phyloP scores from a whole-genome alignment of 306 rosid species.

The Ochetophila trinervis region DNA sequence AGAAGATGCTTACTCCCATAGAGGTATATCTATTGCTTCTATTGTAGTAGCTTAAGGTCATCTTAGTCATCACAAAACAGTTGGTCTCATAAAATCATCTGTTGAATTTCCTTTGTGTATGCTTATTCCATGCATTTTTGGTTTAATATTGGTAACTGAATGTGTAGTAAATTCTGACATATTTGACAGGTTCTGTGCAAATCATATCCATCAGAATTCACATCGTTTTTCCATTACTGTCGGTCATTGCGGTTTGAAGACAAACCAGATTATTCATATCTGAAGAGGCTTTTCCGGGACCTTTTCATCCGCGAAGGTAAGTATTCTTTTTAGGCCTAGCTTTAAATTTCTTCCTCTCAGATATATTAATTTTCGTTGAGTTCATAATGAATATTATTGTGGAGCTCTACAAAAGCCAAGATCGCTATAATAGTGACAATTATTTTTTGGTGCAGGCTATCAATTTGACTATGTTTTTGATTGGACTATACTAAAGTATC shows the following conservation, averaged over 20 bases:
- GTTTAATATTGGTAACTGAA: neutral
- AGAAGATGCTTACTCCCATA: conserved; percentile 92
- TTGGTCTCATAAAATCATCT: neutral
- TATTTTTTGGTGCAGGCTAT: conserved; percentile 58
- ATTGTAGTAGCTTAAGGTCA: neutral
- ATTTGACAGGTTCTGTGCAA: conserved; percentile 72
- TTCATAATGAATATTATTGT: conserved; percentile 15
- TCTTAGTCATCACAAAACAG: neutral
- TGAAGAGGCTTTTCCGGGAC: conserved; percentile 92
- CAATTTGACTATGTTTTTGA: conserved; percentile 98
- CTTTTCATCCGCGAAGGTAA: conserved; percentile 95
- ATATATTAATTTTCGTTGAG: neutral
- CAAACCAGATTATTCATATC: conserved; percentile 93
- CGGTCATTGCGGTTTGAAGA: conserved; percentile 94
- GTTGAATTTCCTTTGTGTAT: neutral
- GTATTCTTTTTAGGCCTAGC: neutral
- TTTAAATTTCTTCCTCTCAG: neutral
- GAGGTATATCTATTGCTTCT: conserved; percentile 55
- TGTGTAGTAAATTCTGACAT: conserved; percentile 1
- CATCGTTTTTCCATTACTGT: conserved; percentile 91
- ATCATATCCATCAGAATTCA: conserved; percentile 78
- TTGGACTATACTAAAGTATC: conserved; percentile 94
- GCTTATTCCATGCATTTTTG: neutral
- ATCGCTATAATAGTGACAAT: neutral
- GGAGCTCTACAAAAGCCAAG: neutral